Evolutionary conservation across 805 yeast species (phyloP).

Genomic region (Saccharomycopsis schoenii): DNA sequence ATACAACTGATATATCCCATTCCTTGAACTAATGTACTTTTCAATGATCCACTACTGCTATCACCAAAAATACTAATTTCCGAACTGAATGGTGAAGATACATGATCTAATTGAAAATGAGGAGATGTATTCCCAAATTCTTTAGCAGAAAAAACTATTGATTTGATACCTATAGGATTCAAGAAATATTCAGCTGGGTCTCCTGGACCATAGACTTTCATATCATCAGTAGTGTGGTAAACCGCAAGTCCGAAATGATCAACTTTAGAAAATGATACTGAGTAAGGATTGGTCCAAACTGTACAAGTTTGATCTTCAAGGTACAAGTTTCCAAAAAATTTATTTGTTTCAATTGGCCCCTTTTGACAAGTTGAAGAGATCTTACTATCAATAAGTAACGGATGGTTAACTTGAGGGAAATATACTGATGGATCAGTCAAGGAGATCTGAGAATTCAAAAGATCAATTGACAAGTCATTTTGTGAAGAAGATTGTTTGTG

Average conservation of each 20-base stretch:
- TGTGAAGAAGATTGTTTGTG: background rate
- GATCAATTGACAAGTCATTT: slow-evolving; percentile 22
- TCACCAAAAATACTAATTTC: slow-evolving; percentile 36
- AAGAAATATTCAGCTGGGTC: slow-evolving; percentile 42
- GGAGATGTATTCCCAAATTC: slow-evolving; percentile 26
- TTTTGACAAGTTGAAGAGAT: slow-evolving; percentile 25
- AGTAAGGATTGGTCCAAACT: slow-evolving; percentile 60
- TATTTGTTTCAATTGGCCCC: slow-evolving; percentile 55
- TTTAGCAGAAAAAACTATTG: slow-evolving; percentile 38
- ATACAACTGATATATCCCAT: slow-evolving; percentile 49
- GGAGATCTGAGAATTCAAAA: slow-evolving; percentile 32
- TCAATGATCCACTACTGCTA: slow-evolving; percentile 27
- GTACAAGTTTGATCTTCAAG: slow-evolving; percentile 44
- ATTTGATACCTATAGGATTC: slow-evolving; percentile 47
- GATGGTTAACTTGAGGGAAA: slow-evolving; percentile 26
- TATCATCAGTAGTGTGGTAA: slow-evolving; percentile 43
- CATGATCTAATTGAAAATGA: slow-evolving; percentile 21
- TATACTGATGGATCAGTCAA: slow-evolving; percentile 30
- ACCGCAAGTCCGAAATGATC: slow-evolving; percentile 50
- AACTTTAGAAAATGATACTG: slow-evolving; percentile 47
- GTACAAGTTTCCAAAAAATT: slow-evolving; percentile 60
- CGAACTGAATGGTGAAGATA: slow-evolving; percentile 24
- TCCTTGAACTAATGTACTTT: slow-evolving; percentile 38
- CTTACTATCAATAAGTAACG: slow-evolving; percentile 20
- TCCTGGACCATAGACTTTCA: slow-evolving; percentile 55